phyloP scores from a whole-genome alignment of 768 basidiomycete genomes.

The Naganishia friedmannii region DNA sequence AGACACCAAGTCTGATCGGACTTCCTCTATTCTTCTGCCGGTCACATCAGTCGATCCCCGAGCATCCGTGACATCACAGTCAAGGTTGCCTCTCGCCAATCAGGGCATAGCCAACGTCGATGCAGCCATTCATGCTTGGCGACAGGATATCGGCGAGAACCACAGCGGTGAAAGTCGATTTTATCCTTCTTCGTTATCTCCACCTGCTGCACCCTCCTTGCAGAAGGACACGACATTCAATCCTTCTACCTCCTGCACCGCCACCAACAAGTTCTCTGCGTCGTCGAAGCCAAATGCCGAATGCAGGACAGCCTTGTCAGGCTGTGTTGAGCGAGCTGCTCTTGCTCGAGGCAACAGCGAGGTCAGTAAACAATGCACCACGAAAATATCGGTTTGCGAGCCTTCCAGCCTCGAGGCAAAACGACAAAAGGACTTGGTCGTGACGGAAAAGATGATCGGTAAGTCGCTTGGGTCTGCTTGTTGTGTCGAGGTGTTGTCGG shows the following conservation, averaged over 20 bases:
- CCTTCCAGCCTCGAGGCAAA: constrained; percentile 15
- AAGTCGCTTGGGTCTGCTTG: constrained; percentile 20
- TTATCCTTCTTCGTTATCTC: not conserved
- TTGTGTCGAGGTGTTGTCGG: not conserved
- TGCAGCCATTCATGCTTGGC: constrained; percentile 21
- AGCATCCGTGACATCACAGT: not conserved
- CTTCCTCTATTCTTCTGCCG: not conserved
- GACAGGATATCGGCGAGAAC: constrained; percentile 10
- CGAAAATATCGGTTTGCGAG: not conserved
- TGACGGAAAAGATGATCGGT: constrained; percentile 35
- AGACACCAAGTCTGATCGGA: not conserved
- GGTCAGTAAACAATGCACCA: constrained; percentile 15
- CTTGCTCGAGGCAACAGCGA: constrained; percentile 19
- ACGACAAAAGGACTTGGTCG: constrained; percentile 18
- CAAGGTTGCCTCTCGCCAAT: constrained; percentile 13
- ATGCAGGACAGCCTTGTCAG: not conserved
- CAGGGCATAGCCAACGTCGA: constrained; percentile 21
- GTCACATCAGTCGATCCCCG: not conserved
- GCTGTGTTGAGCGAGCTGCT: constrained; percentile 5
- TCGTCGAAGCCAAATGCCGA: not conserved
- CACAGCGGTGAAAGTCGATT: constrained; percentile 4
- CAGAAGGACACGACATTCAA: constrained; percentile 3
- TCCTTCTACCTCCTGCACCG: constrained; percentile 4
- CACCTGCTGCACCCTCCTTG: constrained; percentile 13
- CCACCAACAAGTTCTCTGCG: not conserved